phyloP scores from a whole-genome alignment of 2,329 filamentous ascomycete species.

The Ophiostoma piceae region DNA sequence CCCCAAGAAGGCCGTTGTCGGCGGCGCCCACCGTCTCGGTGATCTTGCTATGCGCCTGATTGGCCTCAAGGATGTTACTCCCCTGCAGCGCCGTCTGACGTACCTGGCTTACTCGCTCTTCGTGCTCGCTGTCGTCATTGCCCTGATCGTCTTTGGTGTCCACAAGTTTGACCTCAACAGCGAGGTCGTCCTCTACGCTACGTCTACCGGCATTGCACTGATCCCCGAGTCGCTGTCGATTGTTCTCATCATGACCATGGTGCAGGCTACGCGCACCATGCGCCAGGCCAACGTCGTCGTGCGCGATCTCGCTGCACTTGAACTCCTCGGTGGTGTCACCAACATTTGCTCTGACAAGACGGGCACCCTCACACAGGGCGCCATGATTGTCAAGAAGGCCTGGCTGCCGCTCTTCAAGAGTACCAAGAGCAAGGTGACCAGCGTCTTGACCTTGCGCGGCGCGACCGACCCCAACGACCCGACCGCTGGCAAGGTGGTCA shows the following conservation, averaged over 20 bases:
- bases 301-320: constrained; percentile 60
- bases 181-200: constrained; percentile 57
- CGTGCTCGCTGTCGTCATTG: constrained; percentile 59
- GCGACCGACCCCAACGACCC: constrained; percentile 58
- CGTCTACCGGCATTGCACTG: constrained; percentile 58
- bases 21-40: constrained; percentile 39
- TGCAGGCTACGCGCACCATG: constrained; percentile 61
- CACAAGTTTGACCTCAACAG: constrained; percentile 50
- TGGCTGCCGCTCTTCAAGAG: constrained; percentile 50
- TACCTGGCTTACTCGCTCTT: constrained; percentile 81
- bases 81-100: constrained; percentile 76
- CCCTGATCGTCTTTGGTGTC: constrained; percentile 57
- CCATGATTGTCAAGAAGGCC: constrained; percentile 64
- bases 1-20: constrained; percentile 38
- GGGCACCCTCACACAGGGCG: constrained; percentile 62
- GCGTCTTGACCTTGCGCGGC: constrained; percentile 56
- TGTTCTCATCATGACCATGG: constrained; percentile 66
- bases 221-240: constrained; percentile 64
- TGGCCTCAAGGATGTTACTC: constrained; percentile 65
- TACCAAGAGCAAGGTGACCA: constrained; percentile 26
- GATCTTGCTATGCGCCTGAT: constrained; percentile 44
- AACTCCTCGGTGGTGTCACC: constrained; percentile 65
- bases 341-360: constrained; percentile 72
- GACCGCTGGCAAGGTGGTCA: constrained; percentile 51
- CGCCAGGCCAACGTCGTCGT: constrained; percentile 60